Base-by-base conservation (phyloP, 306 rosid species). In the Carpinus viminea region DNA sequence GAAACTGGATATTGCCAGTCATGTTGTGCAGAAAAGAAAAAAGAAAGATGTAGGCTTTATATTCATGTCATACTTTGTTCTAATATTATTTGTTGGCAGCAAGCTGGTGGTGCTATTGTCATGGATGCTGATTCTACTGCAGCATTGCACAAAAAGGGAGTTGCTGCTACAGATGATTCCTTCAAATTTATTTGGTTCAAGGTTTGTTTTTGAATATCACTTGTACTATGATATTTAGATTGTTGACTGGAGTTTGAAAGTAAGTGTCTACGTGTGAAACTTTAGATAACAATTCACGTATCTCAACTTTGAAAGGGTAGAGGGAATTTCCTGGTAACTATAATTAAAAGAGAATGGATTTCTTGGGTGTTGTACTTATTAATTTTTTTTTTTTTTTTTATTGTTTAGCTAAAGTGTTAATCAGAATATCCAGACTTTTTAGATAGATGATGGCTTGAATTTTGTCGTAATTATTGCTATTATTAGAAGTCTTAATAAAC, bases 81-180 rank as follows among this genome's bases (percentile, higher is more conserved):
- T 53, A 18, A 45, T 72, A 43, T 36, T 77, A 72, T 68, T 82
- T 77, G 48, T 80, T 80, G 79, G 78, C 90, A 95, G 99, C 97
- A 93, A 95, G 93, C 90, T 68, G 99, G 96, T 66, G 99, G 97
- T 62, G 88, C 91, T 74, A 90, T 93, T 81, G 86, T 84, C 75
- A 85, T 95, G 99, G 96, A 91, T 85, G 99, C 94, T 45, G 98
- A 95, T 80, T 97, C 98, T 38, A 93, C 98, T 54, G 86, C 99
- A 38, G 77, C 92, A 69, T 85, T 95, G 88, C 94, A 85, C 82
- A 89, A 87, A 70, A 86, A 73, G 80, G 96, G 86, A 50, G 72
- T 95, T 84, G 80, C 86, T 83, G 80, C 97, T 56, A 93, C 98
- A 0, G 91, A 95, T 85, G 99, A 95, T 85, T 85, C 83, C 88